These are phyloP conservation scores for Petunia hybrid DNA, from an alignment of 305 asterid genomes.

Conservation along the genomic window DNA sequence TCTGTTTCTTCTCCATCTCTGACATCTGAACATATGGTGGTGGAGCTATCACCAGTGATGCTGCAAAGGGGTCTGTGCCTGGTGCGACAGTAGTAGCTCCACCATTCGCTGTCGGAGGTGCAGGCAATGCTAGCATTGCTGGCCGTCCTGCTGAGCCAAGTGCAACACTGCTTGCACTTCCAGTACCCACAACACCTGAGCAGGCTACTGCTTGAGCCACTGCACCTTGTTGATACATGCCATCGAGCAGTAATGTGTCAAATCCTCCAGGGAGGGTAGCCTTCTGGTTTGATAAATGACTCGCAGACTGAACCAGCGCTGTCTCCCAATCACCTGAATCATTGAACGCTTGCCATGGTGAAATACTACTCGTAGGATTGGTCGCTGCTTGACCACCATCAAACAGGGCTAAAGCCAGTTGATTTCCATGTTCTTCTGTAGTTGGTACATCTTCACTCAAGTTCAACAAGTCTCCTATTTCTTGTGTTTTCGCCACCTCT, in stretches of 20 bases:
- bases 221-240: slow-evolving; percentile 89
- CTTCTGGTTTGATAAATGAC: slow-evolving; percentile 75
- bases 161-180: slow-evolving; percentile 88
- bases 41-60: slow-evolving; percentile 76
- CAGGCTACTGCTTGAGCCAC: slow-evolving; percentile 59
- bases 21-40: slow-evolving; percentile 95
- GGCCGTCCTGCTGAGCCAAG: slow-evolving; percentile 89
- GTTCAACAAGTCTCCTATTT: slow-evolving; percentile 75
- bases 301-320: slow-evolving; percentile 70
- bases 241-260: slow-evolving; percentile 65
- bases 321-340: slow-evolving; percentile 86
- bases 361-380: slow-evolving; percentile 41
- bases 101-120: slow-evolving; percentile 63
- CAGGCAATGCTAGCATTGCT: slow-evolving; percentile 80
- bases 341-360: slow-evolving; percentile 85
- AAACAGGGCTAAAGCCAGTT: slow-evolving; percentile 77
- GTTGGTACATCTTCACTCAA: slow-evolving; percentile 65
- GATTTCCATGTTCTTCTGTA: slow-evolving; percentile 63
- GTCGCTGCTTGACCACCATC: slow-evolving; percentile 52
- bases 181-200: slow-evolving; percentile 71
- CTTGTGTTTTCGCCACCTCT: slow-evolving; percentile 42
- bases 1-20: slow-evolving; percentile 91
- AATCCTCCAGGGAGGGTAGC: slow-evolving; percentile 71
- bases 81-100: slow-evolving; percentile 29
- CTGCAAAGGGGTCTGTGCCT: slow-evolving; percentile 73